Evolutionary conservation across 169 alveolate species (phyloP), one percentile per base, ranked within the genome.

Genomic region (Plasmodium falciparum): DNA sequence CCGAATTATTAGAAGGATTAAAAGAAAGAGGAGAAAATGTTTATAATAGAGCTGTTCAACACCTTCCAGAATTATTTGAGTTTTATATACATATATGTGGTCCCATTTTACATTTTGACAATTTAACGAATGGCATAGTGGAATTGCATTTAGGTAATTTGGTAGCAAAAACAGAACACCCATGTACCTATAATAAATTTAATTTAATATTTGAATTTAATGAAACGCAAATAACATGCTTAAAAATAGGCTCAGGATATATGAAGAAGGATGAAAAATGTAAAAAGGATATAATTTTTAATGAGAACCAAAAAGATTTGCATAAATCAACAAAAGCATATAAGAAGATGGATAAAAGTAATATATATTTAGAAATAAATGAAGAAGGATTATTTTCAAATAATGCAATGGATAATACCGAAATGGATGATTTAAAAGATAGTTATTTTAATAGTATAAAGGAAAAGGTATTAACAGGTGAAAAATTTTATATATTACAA

Each of bases 141-240:
- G 94, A 95, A 22, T 49, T 94, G 15, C 96, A 94, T 85, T 86
- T 94, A 52, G 97, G 97, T 24, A 95, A 95, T 45, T 93, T 94
- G 17, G 72, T 93, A 12, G 92, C 95, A 29, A 89, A 85, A 74
- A 88, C 97, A 13, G 95, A 93, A 72, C 94, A 93, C 33, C 90
- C 96, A 13, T 95, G 97, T 49, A 91, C 93, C 12, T 90, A 93
- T 43, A 91, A 92, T 47, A 88, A 93, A 17, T 59, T 94, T 88
- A 74, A 93, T 15, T 94, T 95, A 5, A 93, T 95, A 11, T 65
- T 95, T 61, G 97, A 95, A 90, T 89, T 95, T 59, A 94, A 93
- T 85, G 97, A 95, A 72, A 95, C 97, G 61, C 96, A 95, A 73
- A 67, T 95, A 62, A 93, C 93, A 58, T 92, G 94, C 29, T 70